A percentile compares a stretch with the other conserved stretches of the same genome.
phyloP scores from a whole-genome alignment of 2,329 filamentous ascomycete species.

The Penicillium sp. region DNA sequence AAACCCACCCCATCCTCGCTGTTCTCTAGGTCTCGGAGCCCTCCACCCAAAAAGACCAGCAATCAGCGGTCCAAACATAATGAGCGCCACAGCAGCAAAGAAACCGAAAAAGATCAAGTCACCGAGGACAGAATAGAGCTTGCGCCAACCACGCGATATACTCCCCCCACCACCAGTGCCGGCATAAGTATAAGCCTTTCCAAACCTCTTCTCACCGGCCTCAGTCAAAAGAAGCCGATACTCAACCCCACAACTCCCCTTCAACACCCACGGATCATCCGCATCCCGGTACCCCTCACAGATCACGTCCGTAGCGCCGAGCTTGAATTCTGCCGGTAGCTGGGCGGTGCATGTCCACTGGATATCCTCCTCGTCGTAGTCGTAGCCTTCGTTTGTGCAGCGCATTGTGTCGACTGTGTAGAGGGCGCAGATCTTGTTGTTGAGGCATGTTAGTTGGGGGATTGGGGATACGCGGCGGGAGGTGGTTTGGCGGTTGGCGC shows the following conservation, averaged over 20 bases:
- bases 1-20: slow-evolving; percentile 30
- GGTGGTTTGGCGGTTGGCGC: slow-evolving; percentile 68
- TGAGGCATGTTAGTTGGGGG: slow-evolving; percentile 74
- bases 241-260: slow-evolving; percentile 90
- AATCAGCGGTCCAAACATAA: slow-evolving; percentile 33
- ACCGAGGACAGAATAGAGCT: slow-evolving; percentile 20
- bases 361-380: slow-evolving; percentile 78
- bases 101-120: slow-evolving; percentile 41
- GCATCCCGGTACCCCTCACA: slow-evolving; percentile 84
- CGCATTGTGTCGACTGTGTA: slow-evolving; percentile 82
- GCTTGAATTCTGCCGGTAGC: slow-evolving; percentile 67
- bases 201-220: slow-evolving; percentile 72
- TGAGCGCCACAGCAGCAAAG: slow-evolving; percentile 30
- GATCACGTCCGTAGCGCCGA: slow-evolving; percentile 85
- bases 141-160: slow-evolving; percentile 4
- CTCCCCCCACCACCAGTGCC: slow-evolving; percentile 13
- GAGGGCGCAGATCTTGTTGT: slow-evolving; percentile 66
- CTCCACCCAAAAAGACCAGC: slow-evolving; percentile 29
- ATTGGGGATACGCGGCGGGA: slow-evolving; percentile 76
- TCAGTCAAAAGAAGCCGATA: slow-evolving; percentile 81
- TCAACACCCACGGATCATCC: slow-evolving; percentile 84
- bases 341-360: slow-evolving; percentile 86
- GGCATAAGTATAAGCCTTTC: slow-evolving; percentile 51
- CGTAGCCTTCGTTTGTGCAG: slow-evolving; percentile 82
- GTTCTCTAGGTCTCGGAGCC: slow-evolving; percentile 26